Evolutionary conservation across 306 rosid species (phyloP), one percentile per base, ranked within the genome.

Genomic region (Trifolium fragiferum): DNA sequence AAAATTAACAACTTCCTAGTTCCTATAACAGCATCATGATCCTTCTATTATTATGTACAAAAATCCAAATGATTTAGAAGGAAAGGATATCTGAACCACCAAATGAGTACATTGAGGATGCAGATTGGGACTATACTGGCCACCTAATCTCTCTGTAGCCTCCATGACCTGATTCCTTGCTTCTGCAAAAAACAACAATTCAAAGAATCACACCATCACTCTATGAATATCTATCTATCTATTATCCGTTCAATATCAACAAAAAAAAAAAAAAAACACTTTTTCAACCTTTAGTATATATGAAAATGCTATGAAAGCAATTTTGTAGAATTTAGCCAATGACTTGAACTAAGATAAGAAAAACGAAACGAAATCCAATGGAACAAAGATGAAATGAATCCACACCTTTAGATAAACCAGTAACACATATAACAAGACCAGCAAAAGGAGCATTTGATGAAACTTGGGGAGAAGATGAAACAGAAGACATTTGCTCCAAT

Each of bases 21-120:
- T 43, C 57, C 57, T 23, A 44, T 13, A 14, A 67, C 21, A 67
- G 40, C 14, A 67, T 44, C 72, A 44, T 44, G 40, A 21, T 68
- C 72, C 46, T 46, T 11, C 41, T 57, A 80, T 72, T 50, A 35
- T 59, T 10, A 65, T 57, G 63, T 44, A 66, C 37, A 73, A 65
- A 19, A 61, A 66, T 21, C 47, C 13, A 71, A 18, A 75, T 47
- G 4, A 21, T 75, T 50, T 50, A 54, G 30, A 21, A 19, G 57
- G 43, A 78, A 94, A 95, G 99, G 99, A 95, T 95, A 95, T 95
- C 80, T 95, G 97, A 69, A 95, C 99, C 86, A 92, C 99, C 97
- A 95, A 87, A 88, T 95, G 99, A 69, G 98, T 92, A 83, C 99
- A 95, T 66, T 89, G 96, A 6, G 97, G 96, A 86, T 90, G 96